Percentiles rank a stretch among this genome's conserved stretches.
Conservation (phyloP, 225 moss, liverwort and hornwort species). For the Ulota crispa region DNA sequence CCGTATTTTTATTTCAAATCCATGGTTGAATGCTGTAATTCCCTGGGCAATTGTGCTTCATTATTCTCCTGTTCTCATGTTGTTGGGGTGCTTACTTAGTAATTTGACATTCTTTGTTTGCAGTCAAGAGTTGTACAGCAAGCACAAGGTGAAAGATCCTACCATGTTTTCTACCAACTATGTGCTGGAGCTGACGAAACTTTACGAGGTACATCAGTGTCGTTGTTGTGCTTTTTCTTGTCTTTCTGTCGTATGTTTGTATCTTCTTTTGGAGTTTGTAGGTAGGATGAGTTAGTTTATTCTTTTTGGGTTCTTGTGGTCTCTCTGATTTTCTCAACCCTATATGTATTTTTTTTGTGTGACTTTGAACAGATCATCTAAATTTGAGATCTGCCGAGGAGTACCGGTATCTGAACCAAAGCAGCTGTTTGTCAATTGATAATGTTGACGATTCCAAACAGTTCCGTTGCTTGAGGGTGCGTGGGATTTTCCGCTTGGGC, state of each 20-base stretch:
- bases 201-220: conserved; percentile 65
- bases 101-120: conserved; percentile 10
- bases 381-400: conserved; percentile 71
- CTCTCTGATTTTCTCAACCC: background rate
- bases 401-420: conserved; percentile 89
- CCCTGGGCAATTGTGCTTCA: background rate
- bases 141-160: conserved; percentile 91
- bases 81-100: background rate
- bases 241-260: background rate
- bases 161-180: conserved; percentile 97
- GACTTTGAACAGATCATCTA: conserved; percentile 60
- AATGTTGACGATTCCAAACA: conserved; percentile 77
- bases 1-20: background rate
- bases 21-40: background rate
- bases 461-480: conserved; percentile 69
- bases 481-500: conserved; percentile 23
- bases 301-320: background rate
- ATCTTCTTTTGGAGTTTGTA: background rate
- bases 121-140: conserved; percentile 99
- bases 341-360: background rate
- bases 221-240: background rate
- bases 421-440: conserved; percentile 74
- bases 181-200: conserved; percentile 87
- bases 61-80: conserved; percentile 1
- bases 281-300: background rate